A percentile compares a stretch with the other conserved stretches of the same genome.
Conservation (phyloP, 164 flowering plant species). For the Akebia trifoliata region DNA sequence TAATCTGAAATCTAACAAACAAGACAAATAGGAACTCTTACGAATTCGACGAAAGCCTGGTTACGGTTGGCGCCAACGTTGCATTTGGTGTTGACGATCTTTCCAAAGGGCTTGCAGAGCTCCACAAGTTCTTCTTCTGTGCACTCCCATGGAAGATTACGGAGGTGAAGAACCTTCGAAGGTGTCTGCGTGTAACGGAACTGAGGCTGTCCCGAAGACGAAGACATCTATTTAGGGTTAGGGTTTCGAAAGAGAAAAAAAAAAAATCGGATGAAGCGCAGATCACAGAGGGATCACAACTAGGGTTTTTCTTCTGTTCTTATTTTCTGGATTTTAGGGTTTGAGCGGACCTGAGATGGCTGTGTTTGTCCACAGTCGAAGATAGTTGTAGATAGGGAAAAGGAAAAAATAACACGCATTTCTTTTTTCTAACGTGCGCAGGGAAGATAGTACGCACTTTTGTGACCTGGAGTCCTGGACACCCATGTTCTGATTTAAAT, state of each 20-base stretch:
- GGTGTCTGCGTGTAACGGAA: conserved; percentile 93
- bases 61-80: conserved; percentile 92
- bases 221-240: conserved; percentile 30
- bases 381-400: no score
- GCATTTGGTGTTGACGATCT: conserved; percentile 89
- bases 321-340: not conserved
- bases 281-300: not conserved
- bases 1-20: not conserved
- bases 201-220: conserved; percentile 63
- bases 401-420: no score
- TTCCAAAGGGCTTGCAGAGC: conserved; percentile 80
- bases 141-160: conserved; percentile 96
- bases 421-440: no score
- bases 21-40: conserved; percentile 17
- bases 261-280: not conserved
- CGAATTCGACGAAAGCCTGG: conserved; percentile 96
- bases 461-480: no score
- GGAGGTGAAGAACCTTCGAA: conserved; percentile 86
- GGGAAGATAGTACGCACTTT: no score
- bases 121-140: conserved; percentile 81
- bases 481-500: no score
- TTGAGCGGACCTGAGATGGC: not conserved
- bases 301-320: not conserved
- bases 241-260: not conserved
- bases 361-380: not conserved